phyloP scores from a whole-genome alignment of 768 basidiomycete genomes.

The Tulasnella sp. region DNA sequence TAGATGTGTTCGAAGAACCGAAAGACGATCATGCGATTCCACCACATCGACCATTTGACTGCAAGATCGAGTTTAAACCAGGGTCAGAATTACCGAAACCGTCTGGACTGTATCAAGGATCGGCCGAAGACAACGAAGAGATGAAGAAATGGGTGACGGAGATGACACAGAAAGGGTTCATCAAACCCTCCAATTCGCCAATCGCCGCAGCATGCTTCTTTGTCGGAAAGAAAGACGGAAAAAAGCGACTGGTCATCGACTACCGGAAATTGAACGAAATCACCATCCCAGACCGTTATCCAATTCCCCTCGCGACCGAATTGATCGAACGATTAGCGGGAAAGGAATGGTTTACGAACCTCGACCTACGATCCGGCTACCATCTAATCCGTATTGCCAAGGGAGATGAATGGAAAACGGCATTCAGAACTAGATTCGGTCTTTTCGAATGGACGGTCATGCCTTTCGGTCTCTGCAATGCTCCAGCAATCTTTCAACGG shows the following conservation, averaged over 20 bases:
- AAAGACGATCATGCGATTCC: background rate
- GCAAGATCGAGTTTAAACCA: conserved; percentile 2
- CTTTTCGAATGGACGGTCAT: conserved; percentile 25
- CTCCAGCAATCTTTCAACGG: conserved; percentile 26
- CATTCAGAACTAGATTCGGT: conserved; percentile 29
- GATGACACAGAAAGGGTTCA: conserved; percentile 25
- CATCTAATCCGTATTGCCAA: conserved; percentile 25
- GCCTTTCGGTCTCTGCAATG: conserved; percentile 27
- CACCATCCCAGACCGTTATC: conserved; percentile 25
- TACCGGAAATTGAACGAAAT: conserved; percentile 24
- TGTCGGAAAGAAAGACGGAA: conserved; percentile 26
- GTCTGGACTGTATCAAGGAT: background rate
- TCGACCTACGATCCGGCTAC: conserved; percentile 26
- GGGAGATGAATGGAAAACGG: conserved; percentile 32
- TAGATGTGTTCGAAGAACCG: conserved; percentile 1
- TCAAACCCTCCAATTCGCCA: conserved; percentile 22
- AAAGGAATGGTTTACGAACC: conserved; percentile 25
- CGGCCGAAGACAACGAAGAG: background rate
- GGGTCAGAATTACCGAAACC: background rate
- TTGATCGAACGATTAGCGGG: conserved; percentile 21
- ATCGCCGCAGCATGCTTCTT: conserved; percentile 26
- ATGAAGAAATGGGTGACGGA: conserved; percentile 24
- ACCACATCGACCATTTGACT: background rate
- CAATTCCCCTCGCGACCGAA: conserved; percentile 21
- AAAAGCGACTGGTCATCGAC: conserved; percentile 23